A percentile compares a stretch with the other conserved stretches of the same genome.
Evolutionary conservation across 768 basidiomycete species (phyloP).

Genomic region (Ephemerocybe angulata): DNA sequence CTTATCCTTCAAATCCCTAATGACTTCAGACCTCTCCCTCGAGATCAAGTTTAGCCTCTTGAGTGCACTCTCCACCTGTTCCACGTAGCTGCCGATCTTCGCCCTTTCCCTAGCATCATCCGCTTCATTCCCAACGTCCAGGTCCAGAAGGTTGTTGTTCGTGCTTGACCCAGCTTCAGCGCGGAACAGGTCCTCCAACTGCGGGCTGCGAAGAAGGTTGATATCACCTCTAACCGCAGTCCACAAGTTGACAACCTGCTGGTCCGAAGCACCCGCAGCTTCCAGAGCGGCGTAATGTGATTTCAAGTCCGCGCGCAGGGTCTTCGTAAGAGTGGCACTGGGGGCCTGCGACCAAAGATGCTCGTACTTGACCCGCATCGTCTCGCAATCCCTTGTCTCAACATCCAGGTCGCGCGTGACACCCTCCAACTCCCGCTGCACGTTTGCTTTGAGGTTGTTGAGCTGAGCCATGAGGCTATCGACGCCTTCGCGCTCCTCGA

Average conservation of each 20-base stretch:
- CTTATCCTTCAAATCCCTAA: conserved; percentile 96
- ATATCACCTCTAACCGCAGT: conserved; percentile 64
- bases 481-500: conserved; percentile 69
- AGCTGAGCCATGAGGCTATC: conserved; percentile 60
- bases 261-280: conserved; percentile 75
- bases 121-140: conserved; percentile 61
- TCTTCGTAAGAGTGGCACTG: conserved; percentile 66
- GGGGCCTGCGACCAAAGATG: conserved; percentile 87
- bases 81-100: conserved; percentile 63
- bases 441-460: conserved; percentile 52
- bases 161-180: conserved; percentile 40
- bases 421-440: conserved; percentile 57
- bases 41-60: conserved; percentile 78
- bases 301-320: conserved; percentile 75
- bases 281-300: conserved; percentile 57
- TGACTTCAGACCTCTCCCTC: conserved; percentile 77
- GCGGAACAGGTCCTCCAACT: conserved; percentile 61
- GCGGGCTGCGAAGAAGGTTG: conserved; percentile 51
- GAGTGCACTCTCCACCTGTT: conserved; percentile 75
- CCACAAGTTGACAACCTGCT: conserved; percentile 74
- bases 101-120: conserved; percentile 65
- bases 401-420: conserved; percentile 67
- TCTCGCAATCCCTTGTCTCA: conserved; percentile 87
- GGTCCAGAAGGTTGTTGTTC: conserved; percentile 50
- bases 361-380: conserved; percentile 81